Conservation (phyloP, 2,329 filamentous ascomycete genomes). For the Myriosclerotinia scirpicola region DNA sequence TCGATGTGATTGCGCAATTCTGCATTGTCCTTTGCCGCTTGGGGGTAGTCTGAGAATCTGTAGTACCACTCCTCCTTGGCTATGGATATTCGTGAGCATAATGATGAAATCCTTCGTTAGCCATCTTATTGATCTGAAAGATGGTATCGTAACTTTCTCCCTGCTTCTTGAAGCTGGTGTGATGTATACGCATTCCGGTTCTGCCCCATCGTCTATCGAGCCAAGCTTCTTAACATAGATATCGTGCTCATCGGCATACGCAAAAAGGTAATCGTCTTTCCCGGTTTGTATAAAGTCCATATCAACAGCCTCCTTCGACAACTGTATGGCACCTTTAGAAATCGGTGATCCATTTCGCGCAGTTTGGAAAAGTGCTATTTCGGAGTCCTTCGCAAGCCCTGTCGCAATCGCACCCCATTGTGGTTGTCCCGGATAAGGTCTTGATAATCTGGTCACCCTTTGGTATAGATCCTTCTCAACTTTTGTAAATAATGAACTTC, state of each 20-base stretch:
- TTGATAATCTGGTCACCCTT: conserved; percentile 56
- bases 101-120: conserved; percentile 58
- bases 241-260: conserved; percentile 76
- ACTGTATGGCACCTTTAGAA: conserved; percentile 51
- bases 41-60: conserved; percentile 51
- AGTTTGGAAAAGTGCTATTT: conserved; percentile 79
- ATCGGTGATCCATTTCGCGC: conserved; percentile 52
- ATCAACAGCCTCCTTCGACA: conserved; percentile 62
- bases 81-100: conserved; percentile 58
- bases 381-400: conserved; percentile 70
- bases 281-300: conserved; percentile 66
- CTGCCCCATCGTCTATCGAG: conserved; percentile 45
- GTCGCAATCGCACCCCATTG: conserved; percentile 78
- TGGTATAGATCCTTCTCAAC: conserved; percentile 57
- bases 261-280: conserved; percentile 65
- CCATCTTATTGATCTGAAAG: conserved; percentile 60
- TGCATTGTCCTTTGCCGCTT: conserved; percentile 43
- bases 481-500: conserved; percentile 53
- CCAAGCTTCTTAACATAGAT: conserved; percentile 56
- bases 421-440: conserved; percentile 51
- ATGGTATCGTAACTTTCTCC: conserved; percentile 46
- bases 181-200: conserved; percentile 56
- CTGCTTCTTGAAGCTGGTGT: conserved; percentile 50
- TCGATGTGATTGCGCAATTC: conserved; percentile 53
- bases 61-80: conserved; percentile 56